Conservation (phyloP, 2,329 filamentous ascomycete species). For the Aspergillus neoniger region DNA sequence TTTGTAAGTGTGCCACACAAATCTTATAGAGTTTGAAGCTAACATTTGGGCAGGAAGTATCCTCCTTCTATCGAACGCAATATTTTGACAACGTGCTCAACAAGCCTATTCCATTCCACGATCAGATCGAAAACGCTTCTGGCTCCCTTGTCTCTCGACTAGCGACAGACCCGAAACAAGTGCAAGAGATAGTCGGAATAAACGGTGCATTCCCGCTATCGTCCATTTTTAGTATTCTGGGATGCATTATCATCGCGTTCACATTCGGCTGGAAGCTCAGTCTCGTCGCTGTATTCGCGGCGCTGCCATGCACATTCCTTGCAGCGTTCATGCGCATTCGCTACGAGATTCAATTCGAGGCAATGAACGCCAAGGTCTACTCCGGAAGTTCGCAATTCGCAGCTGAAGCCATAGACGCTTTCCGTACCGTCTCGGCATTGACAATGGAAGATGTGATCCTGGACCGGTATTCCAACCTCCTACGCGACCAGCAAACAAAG, state of each 20-base stretch:
- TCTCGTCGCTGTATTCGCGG: constrained; percentile 65
- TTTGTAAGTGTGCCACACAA: constrained; percentile 36
- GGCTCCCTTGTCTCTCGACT: constrained; percentile 16
- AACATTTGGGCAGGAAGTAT: constrained; percentile 7
- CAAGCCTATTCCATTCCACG: constrained; percentile 16
- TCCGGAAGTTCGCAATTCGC: constrained; percentile 73
- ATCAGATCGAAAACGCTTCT: constrained; percentile 15
- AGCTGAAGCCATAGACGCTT: constrained; percentile 71
- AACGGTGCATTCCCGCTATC: constrained; percentile 57
- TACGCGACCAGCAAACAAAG: constrained; percentile 59
- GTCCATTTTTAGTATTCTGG: constrained; percentile 66
- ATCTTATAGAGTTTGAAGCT: constrained; percentile 35
- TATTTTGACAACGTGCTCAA: constrained; percentile 14
- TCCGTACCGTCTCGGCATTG: constrained; percentile 70
- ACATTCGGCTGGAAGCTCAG: constrained; percentile 76
- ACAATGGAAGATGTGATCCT: constrained; percentile 69
- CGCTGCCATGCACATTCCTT: constrained; percentile 53
- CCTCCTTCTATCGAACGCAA: constrained; percentile 11
- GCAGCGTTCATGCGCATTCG: constrained; percentile 56
- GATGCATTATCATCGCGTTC: constrained; percentile 67
- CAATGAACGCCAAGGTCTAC: constrained; percentile 68
- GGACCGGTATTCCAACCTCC: constrained; percentile 60
- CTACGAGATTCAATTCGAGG: constrained; percentile 69
- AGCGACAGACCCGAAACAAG: constrained; percentile 49
- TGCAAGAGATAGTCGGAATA: constrained; percentile 54